Evolutionary conservation across 2,329 filamentous ascomycete species (phyloP), one percentile per base, ranked within the genome.

Genomic region (Albifimbria verrucaria): DNA sequence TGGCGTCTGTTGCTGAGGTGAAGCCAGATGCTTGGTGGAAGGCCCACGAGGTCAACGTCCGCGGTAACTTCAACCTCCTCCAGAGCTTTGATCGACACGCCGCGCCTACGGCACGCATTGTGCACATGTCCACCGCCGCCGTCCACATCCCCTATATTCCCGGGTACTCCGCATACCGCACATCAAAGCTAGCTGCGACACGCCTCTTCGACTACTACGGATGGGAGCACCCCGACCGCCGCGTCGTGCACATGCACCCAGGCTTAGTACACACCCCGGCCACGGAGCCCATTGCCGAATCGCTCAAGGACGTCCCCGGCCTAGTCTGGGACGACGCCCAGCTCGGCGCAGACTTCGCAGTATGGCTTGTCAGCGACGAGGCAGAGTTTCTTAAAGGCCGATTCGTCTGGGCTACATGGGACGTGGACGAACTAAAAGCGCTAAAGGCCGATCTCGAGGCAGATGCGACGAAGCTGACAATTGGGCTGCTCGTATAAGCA

Each of bases 391-490:
- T 81, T 23, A 74, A 71, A 41, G 68, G 72, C 3, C 75, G 73
- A 46, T 73, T 75, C 21, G 59, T 80, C 1, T 80, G 75, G 72
- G 68, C 72, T 11, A 75, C 76, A 21, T 81, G 77, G 78, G 79
- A 81, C 59, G 70, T 80, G 0, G 69, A 76, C 39, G 77, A 80
- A 57, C 67, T 81, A 28, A 74, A 74, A 59, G 63, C 65, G 1
- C 61, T 62, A 36, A 68, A 66, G 4, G 62, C 65, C 22, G 67
- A 74, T 54, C 63, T 78, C 47, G 42, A 50, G 11, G 52, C 48
- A 11, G 55, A 59, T 3, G 41, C 52, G 43, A 48, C 47, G n/a
- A 63, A 51, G 39, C 56, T 64, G 22, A 63, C 63, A 2, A 28
- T 53, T 21, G 48, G 52, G 2, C 48, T 56, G 18, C 20, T 54